A percentile compares a stretch with the other conserved stretches of the same genome.
Evolutionary conservation across 306 rosid species (phyloP).

Genomic region (Cercis canadensis): DNA sequence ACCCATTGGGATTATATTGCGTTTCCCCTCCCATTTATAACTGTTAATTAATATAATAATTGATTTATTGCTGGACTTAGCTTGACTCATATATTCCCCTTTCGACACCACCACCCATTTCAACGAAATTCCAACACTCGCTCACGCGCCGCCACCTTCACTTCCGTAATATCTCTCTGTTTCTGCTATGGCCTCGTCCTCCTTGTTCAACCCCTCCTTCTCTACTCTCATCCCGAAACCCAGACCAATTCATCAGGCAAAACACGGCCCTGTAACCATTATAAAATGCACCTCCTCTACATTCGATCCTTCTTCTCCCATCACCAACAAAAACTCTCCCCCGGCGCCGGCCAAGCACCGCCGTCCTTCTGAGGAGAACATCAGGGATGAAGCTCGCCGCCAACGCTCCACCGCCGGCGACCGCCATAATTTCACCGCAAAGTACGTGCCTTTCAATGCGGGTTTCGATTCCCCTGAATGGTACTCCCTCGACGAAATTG

Average conservation of each 20-base stretch:
- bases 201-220: conserved; percentile 54
- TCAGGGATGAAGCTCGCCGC: conserved; percentile 80
- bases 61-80: too few relatives aligned
- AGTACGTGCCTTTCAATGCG: conserved; percentile 74
- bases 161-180: not conserved
- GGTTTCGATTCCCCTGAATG: conserved; percentile 56
- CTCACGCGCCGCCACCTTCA: conserved; percentile 30
- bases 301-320: conserved; percentile 38
- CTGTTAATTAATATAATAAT: too few relatives aligned
- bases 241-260: conserved; percentile 14
- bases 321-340: conserved; percentile 27
- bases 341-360: conserved; percentile 30
- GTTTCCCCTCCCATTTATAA: too few relatives aligned
- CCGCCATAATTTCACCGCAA: conserved; percentile 56
- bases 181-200: conserved; percentile 48
- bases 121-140: not conserved
- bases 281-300: conserved; percentile 50
- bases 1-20: too few relatives aligned
- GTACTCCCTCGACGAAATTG: conserved; percentile 86
- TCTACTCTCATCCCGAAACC: conserved; percentile 43
- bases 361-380: conserved; percentile 61
- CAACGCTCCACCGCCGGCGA: conserved; percentile 33
- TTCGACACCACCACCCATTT: too few relatives aligned
- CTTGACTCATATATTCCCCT: too few relatives aligned
- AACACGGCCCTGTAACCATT: conserved; percentile 24